Evolutionary conservation across 1,139 yeast species (phyloP), one percentile per base, ranked within the genome.

Genomic region (Hemisphaericaspora subhashii): DNA sequence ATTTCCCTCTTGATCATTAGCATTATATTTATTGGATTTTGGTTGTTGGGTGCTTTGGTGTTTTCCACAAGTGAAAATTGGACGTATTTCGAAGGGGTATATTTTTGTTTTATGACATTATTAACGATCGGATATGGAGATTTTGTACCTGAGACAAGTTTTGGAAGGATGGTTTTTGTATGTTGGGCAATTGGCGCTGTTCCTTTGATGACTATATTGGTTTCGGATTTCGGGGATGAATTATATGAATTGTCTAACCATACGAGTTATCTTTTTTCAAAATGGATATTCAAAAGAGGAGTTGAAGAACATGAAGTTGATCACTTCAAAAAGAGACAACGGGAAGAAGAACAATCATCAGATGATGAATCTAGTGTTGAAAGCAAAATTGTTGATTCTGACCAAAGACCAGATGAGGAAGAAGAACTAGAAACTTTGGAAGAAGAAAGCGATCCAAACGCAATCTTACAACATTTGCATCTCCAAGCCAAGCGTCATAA

Each of bases 111-210:
- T 46, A 64, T 86, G 39, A 81, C 92, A 52, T 72, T 88, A 41
- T 62, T 87, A 20, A 86, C 96, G 0, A 83, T 88, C 42, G 96
- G 96, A 0, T 87, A 85, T 59, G 96, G 96, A 22, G 90, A 83
- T 51, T 81, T 66, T 51, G 69, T 80, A 0, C 95, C 95, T 0
- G 44, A 41, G 3, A 59, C 82, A 0, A 62, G 81, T 1, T 80
- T 86, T 6, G 95, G 95, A 0, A 64, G 86, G 33, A 76, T 83
- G 0, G 79, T 87, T 49, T 88, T 87, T 53, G 79, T 86, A 9
- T 60, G 79, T 3, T 88, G 96, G 95, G 84, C 90, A 0, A 58
- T 87, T 16, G 68, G 80, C 5, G 95, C 96, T 0, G 84, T 88
- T 12, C 96, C 96, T 0, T 66, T 87, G 43, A 87, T 88, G 94